Base-by-base conservation (phyloP, 1,139 yeast species). In the Sugiyamaella japonica region DNA sequence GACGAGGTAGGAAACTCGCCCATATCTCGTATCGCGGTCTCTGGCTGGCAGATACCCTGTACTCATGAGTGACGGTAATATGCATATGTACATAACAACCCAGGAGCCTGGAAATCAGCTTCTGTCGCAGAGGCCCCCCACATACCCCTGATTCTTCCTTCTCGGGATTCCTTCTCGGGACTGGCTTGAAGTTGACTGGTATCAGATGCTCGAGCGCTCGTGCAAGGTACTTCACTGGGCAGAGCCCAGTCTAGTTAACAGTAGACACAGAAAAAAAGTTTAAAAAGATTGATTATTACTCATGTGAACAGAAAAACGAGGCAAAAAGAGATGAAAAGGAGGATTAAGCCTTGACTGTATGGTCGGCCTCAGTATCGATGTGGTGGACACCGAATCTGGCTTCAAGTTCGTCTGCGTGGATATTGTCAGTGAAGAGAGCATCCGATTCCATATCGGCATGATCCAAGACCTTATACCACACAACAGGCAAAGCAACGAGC, bases 401-500 rank as follows among this genome's bases (percentile, higher is more conserved):
- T 36, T 50, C 57, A 38, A 57, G 48, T 49, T 57, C 60, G 8
- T 56, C 60, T 25, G 60, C 58, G 37, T 57, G 59, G 25, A 55
- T 45, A 32, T 50, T 47, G 28, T 57, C 59, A 16, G 62, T 56
- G 54, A 59, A 61, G 41, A 37, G 25, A 38, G 55, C 53, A 43
- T 76, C 78, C 38, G 71, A 68, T 56, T 73, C 77, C n/a, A 68
- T 62, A 29, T 68, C 73, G 43, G 83, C 77, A 60, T 72, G 75
- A 59, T 80, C 82, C 37, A 69, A 68, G 57, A 81, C 72, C 62
- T 64, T 71, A 65, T 72, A 75, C 63, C 73, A 76, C 39, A 81
- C 67, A 16, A 70, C 60, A 1, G 76, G 76, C 25, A 67, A 54
- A 9, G 77, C 80, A 55, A 79, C 58, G n/a, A 79, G 25, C 58